Base-by-base conservation (phyloP, 495 filamentous ascomycete genomes). In the Penicillium pancosmium region DNA sequence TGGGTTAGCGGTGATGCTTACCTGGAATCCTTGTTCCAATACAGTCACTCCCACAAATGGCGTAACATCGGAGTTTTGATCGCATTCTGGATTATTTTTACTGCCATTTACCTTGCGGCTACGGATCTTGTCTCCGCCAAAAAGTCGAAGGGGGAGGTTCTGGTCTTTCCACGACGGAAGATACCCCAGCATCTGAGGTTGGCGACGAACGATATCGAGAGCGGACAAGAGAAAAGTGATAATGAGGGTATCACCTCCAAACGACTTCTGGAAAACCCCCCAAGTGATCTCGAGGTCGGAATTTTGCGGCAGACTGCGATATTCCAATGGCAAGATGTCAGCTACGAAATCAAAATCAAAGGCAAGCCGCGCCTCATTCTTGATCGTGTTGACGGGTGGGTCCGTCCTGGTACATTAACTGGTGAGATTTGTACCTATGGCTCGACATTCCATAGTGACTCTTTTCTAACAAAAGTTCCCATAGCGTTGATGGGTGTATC, bases 311-410 rank as follows among this genome's bases (percentile, higher is more conserved):
- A 47, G 10, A 47, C 44, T 23, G 16, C 18, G 7, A 15, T 5
- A 11, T 47, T 47, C 13, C 16, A 21, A 62, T 97, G 92, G 92
- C 84, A 86, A 56, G 80, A 92, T 67, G 87, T 96, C 4, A 88
- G 84, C 71, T 97, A 93, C 66, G 89, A 93, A 58, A 88, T 97
- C 75, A 91, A 93, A 73, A 89, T 95, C 68, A 94, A 94, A 73
- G 79, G 78, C 7, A 84, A 89, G 60, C 73, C 78, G 25, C 80
- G 91, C 13, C 81, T 88, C 27, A 87, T 97, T 59, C 79, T 97
- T 33, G 85, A 96, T 59, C 77, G 91, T 59, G 88, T 96, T 7
- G 88, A 92, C 65, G 92, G 92, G 19, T 96, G 90, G 90, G 90
- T 96, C 50, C 92, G 92, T 66, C 92, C 92, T 33, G 92, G 92